phyloP scores from a whole-genome alignment of 2,329 filamentous ascomycete species.

The Talaromyces pinophilus region DNA sequence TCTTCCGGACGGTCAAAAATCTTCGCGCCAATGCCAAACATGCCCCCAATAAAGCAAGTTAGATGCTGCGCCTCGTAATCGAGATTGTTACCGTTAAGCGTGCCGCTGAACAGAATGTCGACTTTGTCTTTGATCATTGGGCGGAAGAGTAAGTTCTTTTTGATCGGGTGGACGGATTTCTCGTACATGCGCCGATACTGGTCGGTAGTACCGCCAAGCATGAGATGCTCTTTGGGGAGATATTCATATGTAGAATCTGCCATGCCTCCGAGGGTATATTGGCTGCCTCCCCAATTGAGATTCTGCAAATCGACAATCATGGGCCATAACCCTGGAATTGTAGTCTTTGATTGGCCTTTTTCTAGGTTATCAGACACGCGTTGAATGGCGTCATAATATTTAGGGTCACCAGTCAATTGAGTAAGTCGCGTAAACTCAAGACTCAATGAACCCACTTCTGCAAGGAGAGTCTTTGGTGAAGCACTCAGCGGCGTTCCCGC shows the following conservation, averaged over 20 bases:
- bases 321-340: conserved; percentile 78
- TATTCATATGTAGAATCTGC: conserved; percentile 55
- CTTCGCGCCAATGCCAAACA: conserved; percentile 61
- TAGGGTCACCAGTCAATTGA: conserved; percentile 76
- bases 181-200: conserved; percentile 50
- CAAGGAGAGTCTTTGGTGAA: conserved; percentile 64
- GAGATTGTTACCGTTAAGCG: conserved; percentile 29
- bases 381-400: conserved; percentile 87
- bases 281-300: conserved; percentile 32
- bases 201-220: conserved; percentile 44
- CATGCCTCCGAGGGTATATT: conserved; percentile 49
- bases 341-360: conserved; percentile 69
- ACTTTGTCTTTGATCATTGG: conserved; percentile 46
- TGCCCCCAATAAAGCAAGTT: conserved; percentile 62
- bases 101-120: conserved; percentile 45
- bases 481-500: neutral
- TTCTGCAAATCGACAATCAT: conserved; percentile 64
- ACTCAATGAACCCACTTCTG: conserved; percentile 76
- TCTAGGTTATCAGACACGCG: conserved; percentile 79
- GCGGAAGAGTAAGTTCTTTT: conserved; percentile 46
- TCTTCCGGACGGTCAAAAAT: conserved; percentile 58
- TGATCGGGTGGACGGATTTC: conserved; percentile 41
- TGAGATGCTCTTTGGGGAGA: conserved; percentile 51
- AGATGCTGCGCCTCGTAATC: conserved; percentile 57
- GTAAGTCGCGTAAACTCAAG: conserved; percentile 89